Conservation (phyloP, 1,284 basidiomycete species). For the Caloboletus firmus region DNA sequence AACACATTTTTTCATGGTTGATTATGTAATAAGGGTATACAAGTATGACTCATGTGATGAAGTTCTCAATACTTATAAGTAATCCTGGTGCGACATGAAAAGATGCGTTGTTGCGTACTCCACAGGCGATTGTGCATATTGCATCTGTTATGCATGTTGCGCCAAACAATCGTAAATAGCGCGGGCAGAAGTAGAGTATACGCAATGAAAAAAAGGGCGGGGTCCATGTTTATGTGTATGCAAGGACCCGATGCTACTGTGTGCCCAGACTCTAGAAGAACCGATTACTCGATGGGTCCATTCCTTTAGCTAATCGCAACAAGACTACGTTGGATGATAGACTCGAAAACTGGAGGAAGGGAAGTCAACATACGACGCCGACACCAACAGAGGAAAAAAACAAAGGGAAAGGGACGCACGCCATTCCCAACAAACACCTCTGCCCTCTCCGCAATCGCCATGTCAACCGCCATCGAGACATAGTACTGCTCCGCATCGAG, state of each 20-base stretch:
- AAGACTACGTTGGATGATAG: conserved; percentile 56
- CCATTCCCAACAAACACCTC: conserved; percentile 77
- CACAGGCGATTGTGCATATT: too few species aligned
- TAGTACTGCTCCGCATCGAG: conserved; percentile 50
- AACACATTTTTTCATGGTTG: too few species aligned
- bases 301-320: conserved; percentile 50
- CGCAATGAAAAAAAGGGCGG: too few species aligned
- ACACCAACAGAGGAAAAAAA: too few species aligned
- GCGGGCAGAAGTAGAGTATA: too few species aligned
- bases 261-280: conserved; percentile 39
- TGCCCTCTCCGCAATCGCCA: conserved; percentile 66
- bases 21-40: too few species aligned
- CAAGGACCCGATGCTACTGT: not conserved
- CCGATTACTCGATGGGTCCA: conserved; percentile 39
- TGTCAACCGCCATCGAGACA: conserved; percentile 64
- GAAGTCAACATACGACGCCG: not conserved
- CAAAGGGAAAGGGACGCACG: conserved; percentile 35
- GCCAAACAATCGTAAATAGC: too few species aligned
- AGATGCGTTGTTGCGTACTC: too few species aligned
- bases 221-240: not conserved
- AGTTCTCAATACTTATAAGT: too few species aligned
- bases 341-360: conserved; percentile 51
- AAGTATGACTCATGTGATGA: too few species aligned
- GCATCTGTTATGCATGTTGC: too few species aligned
- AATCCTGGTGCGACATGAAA: too few species aligned